Conservation (phyloP, 129 eudicot genomes). For the Centaurea solstitialis region DNA sequence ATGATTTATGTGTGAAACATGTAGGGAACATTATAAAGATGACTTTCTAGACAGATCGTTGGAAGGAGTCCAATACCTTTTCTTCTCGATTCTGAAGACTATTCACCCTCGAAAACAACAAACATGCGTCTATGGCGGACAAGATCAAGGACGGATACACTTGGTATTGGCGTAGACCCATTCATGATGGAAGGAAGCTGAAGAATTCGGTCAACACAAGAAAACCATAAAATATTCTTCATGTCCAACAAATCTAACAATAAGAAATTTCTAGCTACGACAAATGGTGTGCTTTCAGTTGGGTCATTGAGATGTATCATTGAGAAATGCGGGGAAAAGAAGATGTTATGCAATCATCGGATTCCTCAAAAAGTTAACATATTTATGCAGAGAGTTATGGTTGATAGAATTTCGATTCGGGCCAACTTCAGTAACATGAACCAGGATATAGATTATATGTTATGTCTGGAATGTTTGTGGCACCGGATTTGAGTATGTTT, state of each 20-base stretch:
- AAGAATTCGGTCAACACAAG: neutral
- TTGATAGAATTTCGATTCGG: too few relatives aligned
- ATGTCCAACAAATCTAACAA: neutral
- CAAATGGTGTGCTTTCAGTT: neutral
- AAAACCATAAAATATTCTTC: neutral
- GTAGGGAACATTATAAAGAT: too few relatives aligned
- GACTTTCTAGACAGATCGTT: too few relatives aligned
- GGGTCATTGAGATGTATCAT: neutral
- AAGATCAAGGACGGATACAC: neutral
- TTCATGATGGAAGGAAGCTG: neutral
- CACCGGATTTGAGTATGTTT: too few relatives aligned
- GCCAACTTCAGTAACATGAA: too few relatives aligned
- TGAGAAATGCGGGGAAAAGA: neutral
- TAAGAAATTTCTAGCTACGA: neutral
- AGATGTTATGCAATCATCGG: neutral
- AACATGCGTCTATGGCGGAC: neutral
- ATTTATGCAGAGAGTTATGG: neutral
- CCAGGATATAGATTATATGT: too few relatives aligned
- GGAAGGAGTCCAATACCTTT: too few relatives aligned
- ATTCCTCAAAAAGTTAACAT: neutral
- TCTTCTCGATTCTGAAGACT: neutral
- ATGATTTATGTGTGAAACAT: too few relatives aligned
- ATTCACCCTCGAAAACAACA: neutral
- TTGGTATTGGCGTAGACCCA: neutral
- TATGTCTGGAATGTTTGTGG: too few relatives aligned